A percentile compares a stretch with the other conserved stretches of the same genome.
Evolutionary conservation across 345 rosid genomes (phyloP).

Genomic region (Mangifera indica): DNA sequence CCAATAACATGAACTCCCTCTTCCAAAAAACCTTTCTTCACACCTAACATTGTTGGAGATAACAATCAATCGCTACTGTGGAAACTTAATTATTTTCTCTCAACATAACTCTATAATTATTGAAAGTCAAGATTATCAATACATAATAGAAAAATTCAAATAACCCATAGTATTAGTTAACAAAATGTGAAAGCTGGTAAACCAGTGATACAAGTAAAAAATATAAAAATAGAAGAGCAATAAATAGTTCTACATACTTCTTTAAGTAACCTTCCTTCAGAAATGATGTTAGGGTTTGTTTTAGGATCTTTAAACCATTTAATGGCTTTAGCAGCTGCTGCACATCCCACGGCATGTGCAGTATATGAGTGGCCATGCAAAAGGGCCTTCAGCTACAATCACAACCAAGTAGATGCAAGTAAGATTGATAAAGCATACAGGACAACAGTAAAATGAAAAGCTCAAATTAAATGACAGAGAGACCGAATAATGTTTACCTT

Average conservation of each 20-base stretch:
- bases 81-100: too few relatives aligned
- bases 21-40: too few relatives aligned
- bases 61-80: too few relatives aligned
- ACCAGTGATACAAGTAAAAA: neutral
- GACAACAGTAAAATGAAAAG: neutral
- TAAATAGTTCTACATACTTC: conserved; percentile 51
- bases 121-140: neutral
- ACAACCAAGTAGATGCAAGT: conserved; percentile 21
- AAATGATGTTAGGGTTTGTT: conserved; percentile 57
- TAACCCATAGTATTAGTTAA: neutral
- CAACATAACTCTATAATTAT: too few relatives aligned
- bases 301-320: conserved; percentile 84
- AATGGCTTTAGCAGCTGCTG: conserved; percentile 81
- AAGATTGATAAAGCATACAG: too few relatives aligned
- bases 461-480: neutral
- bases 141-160: neutral
- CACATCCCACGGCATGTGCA: conserved; percentile 93
- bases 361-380: conserved; percentile 94
- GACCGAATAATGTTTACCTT: neutral
- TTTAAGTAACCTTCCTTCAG: conserved; percentile 51
- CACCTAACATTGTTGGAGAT: too few relatives aligned
- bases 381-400: conserved; percentile 78
- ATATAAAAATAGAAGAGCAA: neutral
- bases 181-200: conserved; percentile 10
- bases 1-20: too few relatives aligned